These are phyloP conservation scores for Schoenoplectus tabernaemontani DNA, from an alignment of 202 grass and related monocot species.

Conservation along the genomic window DNA sequence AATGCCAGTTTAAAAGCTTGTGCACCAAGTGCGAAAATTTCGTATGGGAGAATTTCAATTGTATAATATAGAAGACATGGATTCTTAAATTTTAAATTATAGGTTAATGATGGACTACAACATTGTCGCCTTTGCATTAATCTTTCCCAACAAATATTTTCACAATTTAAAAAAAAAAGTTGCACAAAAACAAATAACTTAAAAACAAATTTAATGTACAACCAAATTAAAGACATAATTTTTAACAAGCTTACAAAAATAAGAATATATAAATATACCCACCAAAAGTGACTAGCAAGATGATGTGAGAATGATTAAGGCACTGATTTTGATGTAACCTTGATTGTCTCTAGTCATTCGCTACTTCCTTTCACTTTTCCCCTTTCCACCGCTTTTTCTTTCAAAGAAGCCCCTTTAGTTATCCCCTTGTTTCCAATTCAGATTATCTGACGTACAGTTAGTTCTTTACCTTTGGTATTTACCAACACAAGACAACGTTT, in stretches of 20 bases:
- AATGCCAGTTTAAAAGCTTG: neutral
- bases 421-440: conserved; percentile 26
- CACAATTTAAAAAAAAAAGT: conserved; percentile 13
- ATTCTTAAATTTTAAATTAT: neutral
- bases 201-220: conserved; percentile 39
- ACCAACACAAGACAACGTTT: conserved; percentile 48
- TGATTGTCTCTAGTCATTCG: conserved; percentile 38
- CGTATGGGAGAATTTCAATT: neutral
- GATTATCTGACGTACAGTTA: conserved; percentile 14
- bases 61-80: neutral
- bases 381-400: conserved; percentile 25
- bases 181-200: neutral
- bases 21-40: neutral
- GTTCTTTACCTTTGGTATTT: conserved; percentile 16
- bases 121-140: neutral
- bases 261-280: conserved; percentile 40
- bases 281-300: conserved; percentile 48
- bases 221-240: conserved; percentile 30
- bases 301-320: conserved; percentile 41
- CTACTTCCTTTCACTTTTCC: conserved; percentile 30
- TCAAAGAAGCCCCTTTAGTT: conserved; percentile 22
- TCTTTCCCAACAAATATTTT: neutral
- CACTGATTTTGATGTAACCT: conserved; percentile 37
- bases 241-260: conserved; percentile 51
- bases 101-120: neutral